phyloP scores from a whole-genome alignment of 2,329 filamentous ascomycete species.

The Clonostachys solani region DNA sequence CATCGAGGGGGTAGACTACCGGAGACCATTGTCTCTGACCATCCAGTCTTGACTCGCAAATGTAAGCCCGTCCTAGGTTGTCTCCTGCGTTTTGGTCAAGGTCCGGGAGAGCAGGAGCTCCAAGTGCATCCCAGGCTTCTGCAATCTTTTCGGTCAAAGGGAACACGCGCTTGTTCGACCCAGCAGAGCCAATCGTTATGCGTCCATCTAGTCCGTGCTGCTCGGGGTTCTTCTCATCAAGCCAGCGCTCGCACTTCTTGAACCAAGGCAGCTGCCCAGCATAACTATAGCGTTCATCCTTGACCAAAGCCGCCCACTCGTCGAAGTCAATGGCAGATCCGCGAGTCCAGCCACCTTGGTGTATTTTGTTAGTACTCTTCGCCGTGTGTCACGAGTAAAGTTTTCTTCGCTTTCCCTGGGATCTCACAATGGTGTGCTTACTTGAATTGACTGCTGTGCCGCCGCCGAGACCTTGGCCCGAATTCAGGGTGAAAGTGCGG shows the following conservation, averaged over 20 bases:
- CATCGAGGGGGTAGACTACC: conserved; percentile 13
- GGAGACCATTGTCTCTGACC: conserved; percentile 15
- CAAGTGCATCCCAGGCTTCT: conserved; percentile 33
- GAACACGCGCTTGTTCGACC: conserved; percentile 24
- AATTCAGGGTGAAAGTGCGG: conserved; percentile 15
- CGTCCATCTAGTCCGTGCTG: conserved; percentile 32
- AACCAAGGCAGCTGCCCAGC: conserved; percentile 40
- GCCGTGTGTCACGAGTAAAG: neutral
- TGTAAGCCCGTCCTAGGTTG: conserved; percentile 23
- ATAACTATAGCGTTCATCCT: conserved; percentile 38
- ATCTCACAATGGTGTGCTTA: neutral
- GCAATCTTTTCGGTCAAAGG: conserved; percentile 26
- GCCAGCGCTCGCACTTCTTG: conserved; percentile 27
- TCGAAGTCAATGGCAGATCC: conserved; percentile 38
- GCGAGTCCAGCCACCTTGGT: conserved; percentile 31
- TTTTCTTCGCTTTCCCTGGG: too few relatives aligned
- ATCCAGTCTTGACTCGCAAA: conserved; percentile 16
- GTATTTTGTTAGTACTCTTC: neutral
- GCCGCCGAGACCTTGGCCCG: conserved; percentile 34
- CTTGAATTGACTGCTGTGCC: conserved; percentile 33
- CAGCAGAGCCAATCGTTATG: conserved; percentile 21
- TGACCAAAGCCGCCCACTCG: conserved; percentile 26
- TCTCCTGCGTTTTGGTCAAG: conserved; percentile 18
- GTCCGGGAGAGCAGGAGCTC: conserved; percentile 17
- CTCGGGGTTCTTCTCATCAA: conserved; percentile 16